These are phyloP conservation scores for Tuber borchii DNA, from an alignment of 495 filamentous ascomycete species.

Conservation along the genomic window DNA sequence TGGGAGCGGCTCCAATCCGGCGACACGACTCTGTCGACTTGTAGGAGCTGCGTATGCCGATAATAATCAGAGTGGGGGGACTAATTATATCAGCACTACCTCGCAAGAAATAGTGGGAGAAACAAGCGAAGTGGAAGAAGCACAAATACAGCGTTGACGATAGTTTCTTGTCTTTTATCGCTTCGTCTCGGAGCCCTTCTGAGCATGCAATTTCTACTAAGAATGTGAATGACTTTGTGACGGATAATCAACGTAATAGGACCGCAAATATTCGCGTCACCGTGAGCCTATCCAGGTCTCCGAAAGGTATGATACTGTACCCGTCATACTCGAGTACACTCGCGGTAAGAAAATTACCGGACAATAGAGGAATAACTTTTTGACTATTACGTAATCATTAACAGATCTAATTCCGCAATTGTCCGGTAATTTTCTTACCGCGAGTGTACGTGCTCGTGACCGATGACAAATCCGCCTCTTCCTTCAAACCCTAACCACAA, in stretches of 20 bases:
- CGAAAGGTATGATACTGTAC: too few species aligned
- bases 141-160: background rate
- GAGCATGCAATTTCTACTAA: too few species aligned
- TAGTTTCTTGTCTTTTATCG: background rate
- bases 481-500: background rate
- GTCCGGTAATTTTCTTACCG: too few species aligned
- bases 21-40: too few species aligned
- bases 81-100: background rate
- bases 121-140: background rate
- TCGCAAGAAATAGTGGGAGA: background rate
- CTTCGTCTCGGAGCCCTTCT: background rate
- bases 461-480: background rate
- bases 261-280: background rate
- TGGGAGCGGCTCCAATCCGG: too few species aligned
- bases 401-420: too few species aligned
- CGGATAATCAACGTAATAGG: background rate
- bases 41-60: background rate
- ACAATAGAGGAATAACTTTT: too few species aligned
- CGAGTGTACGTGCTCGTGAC: too few species aligned
- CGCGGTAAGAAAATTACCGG: too few species aligned
- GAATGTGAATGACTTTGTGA: background rate
- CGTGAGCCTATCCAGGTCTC: background rate
- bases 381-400: too few species aligned
- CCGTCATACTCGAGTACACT: too few species aligned
- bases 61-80: background rate